phyloP scores from a whole-genome alignment of 768 basidiomycete genomes.

The Mycena epipterygia region DNA sequence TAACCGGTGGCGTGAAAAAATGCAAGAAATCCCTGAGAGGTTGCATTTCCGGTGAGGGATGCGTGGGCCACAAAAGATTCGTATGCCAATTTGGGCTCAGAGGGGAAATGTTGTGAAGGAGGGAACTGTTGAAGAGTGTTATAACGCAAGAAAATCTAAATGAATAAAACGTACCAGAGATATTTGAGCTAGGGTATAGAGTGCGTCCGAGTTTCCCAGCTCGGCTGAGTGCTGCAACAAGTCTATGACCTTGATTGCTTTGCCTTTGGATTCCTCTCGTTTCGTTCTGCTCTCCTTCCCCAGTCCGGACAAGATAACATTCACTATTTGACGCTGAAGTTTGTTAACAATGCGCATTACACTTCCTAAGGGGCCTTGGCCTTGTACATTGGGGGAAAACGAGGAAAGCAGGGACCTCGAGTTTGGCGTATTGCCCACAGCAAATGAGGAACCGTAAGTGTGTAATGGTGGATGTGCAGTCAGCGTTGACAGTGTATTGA shows the following conservation, averaged over 20 bases:
- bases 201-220: constrained; percentile 80
- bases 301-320: constrained; percentile 55
- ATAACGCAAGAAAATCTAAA: background rate
- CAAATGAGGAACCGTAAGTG: constrained; percentile 66
- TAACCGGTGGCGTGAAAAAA: constrained; percentile 95
- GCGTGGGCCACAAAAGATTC: constrained; percentile 76
- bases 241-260: constrained; percentile 87
- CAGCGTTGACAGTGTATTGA: constrained; percentile 74
- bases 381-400: constrained; percentile 79
- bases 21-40: constrained; percentile 87
- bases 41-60: constrained; percentile 80
- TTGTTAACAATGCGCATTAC: constrained; percentile 76
- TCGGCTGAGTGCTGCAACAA: constrained; percentile 86
- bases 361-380: constrained; percentile 82
- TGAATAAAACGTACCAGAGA: constrained; percentile 66
- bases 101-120: constrained; percentile 74
- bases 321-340: constrained; percentile 71
- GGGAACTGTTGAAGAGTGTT: constrained; percentile 67
- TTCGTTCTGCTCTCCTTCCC: constrained; percentile 64
- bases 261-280: constrained; percentile 76
- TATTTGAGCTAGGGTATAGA: constrained; percentile 76
- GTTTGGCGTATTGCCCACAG: constrained; percentile 52
- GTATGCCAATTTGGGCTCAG: constrained; percentile 74
- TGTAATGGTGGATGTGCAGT: constrained; percentile 71
- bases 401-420: constrained; percentile 72